These are phyloP conservation scores for Apophysomyces trapeziformis DNA, from an alignment of 371 early-diverging fungal species.

Conservation along the genomic window DNA sequence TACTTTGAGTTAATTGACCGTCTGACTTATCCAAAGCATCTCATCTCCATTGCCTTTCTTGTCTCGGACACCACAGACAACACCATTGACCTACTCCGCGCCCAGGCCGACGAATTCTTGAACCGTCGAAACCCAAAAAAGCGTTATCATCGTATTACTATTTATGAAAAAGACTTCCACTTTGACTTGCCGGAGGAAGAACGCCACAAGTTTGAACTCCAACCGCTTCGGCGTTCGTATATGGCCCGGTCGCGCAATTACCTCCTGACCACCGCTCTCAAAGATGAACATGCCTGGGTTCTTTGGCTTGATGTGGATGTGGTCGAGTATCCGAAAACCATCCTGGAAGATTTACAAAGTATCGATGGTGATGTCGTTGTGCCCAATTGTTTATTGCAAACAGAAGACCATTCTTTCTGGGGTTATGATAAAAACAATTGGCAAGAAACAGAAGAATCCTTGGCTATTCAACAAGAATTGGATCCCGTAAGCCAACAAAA, in stretches of 20 bases:
- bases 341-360: conserved; percentile 57
- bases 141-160: conserved; percentile 51
- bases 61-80: conserved; percentile 64
- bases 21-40: conserved; percentile 55
- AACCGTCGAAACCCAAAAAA: conserved; percentile 19
- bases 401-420: conserved; percentile 49
- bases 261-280: conserved; percentile 54
- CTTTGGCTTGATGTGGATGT: conserved; percentile 69
- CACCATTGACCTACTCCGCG: conserved; percentile 48
- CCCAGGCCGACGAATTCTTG: conserved; percentile 32
- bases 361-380: conserved; percentile 63
- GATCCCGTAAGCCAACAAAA: conserved; percentile 32
- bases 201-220: conserved; percentile 57
- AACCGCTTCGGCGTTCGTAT: conserved; percentile 55
- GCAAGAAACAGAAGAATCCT: conserved; percentile 66
- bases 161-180: conserved; percentile 63
- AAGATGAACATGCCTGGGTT: conserved; percentile 59
- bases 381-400: conserved; percentile 60
- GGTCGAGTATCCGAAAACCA: conserved; percentile 54
- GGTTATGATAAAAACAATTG: conserved; percentile 74
- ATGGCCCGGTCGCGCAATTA: conserved; percentile 67
- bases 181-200: conserved; percentile 54
- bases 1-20: conserved; percentile 62
- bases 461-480: conserved; percentile 54
- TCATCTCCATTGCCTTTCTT: conserved; percentile 61